Evolutionary conservation across 163 green algal genomes (phyloP), one percentile per base, ranked within the genome.

Genomic region (Scenedesmus sp.): DNA sequence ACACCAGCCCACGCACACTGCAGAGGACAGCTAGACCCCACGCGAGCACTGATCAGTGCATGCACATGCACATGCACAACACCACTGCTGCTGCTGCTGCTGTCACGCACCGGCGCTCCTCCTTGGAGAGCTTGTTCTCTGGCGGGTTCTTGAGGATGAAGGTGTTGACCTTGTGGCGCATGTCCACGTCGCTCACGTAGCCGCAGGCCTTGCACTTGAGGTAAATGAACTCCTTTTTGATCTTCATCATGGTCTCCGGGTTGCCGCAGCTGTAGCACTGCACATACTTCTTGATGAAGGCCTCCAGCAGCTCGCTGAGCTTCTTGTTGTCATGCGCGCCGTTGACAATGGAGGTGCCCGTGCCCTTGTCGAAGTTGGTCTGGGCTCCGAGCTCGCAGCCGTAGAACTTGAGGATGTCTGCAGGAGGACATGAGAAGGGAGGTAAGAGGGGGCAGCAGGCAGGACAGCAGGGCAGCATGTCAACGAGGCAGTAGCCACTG

Each of bases 121-220:
- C 96, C 95, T 99, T 99, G 93, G 93, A 97, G 54, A 99, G 90
- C 94, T 99, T 99, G 90, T 98, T 96, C 90, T 99, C 97, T 13
- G 98, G 98, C 1, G 98, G 98, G 95, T 99, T 99, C 90, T 99
- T 99, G 86, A 99, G 93, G 94, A 99, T 99, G 96, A 98, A 99
- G 3, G 97, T 99, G 94, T 98, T 99, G 23, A 99, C 95, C 94
- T 99, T 99, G 94, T 99, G 97, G 26, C 98, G 96, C 92, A 98
- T 96, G 93, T 99, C 98, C 8, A 99, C 97, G 73, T 98, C 95
- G 23, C 97, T 99, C 10, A 98, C 94, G 34, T 90, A 93, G 62
- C 82, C 97, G 91, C 97, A 99, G 0, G 98, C 98, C 94, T 99
- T 99, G 97, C 98, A 99, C 95, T 99, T 98, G 34, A 99, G 96